These are phyloP conservation scores for Pluteus cervinus DNA, from an alignment of 768 basidiomycete species.

Conservation along the genomic window DNA sequence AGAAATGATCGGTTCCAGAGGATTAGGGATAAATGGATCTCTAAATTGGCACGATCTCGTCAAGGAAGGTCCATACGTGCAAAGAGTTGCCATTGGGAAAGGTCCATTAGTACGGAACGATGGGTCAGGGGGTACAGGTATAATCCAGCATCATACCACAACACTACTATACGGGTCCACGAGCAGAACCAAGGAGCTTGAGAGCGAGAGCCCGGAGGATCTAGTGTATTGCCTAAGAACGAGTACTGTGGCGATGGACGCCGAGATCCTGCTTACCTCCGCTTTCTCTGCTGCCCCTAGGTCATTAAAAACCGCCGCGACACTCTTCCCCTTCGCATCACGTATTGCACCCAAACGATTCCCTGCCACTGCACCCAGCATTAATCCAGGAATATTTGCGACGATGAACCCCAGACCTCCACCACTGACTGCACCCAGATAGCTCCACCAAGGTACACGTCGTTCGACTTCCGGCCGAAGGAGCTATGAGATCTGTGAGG, in stretches of 20 bases:
- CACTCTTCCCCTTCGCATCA: conserved; percentile 92
- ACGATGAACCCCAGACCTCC: conserved; percentile 56
- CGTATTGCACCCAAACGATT: conserved; percentile 88
- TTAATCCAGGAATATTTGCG: conserved; percentile 80
- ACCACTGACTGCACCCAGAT: conserved; percentile 67
- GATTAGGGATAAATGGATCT: too few species aligned
- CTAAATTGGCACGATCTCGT: too few species aligned
- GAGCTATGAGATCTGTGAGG: conserved; percentile 33
- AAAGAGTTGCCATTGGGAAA: too few species aligned
- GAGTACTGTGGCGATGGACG: background rate
- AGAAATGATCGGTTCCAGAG: too few species aligned
- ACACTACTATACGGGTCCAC: too few species aligned
- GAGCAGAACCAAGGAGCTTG: conserved; percentile 73
- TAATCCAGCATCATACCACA: conserved; percentile 16
- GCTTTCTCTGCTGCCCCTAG: conserved; percentile 78
- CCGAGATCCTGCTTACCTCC: conserved; percentile 47
- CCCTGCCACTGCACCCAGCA: conserved; percentile 83
- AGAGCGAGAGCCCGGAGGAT: conserved; percentile 75
- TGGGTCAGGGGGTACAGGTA: background rate
- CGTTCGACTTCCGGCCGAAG: conserved; percentile 78
- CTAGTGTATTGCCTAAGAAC: conserved; percentile 28
- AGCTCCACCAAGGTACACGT: conserved; percentile 69
- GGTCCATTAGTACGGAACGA: background rate
- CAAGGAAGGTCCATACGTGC: too few species aligned
- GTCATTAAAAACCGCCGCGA: conserved; percentile 80